Conservation (phyloP, 306 rosid genomes). For the Mimosa bimucronata region DNA sequence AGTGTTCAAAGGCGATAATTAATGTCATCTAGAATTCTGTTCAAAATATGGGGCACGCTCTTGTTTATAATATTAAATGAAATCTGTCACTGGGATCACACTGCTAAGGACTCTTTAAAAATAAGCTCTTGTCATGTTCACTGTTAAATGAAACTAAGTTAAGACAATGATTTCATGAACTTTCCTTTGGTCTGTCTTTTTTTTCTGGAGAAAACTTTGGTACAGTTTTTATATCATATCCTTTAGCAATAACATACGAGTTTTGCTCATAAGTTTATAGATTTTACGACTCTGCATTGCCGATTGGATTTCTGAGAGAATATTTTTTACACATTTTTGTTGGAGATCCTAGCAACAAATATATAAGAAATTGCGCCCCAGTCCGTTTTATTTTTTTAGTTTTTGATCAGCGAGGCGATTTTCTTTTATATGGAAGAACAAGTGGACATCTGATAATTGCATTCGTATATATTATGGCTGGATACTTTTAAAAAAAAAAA, state of each 20-base stretch:
- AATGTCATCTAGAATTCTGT: not conserved
- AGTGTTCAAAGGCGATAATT: too few species aligned
- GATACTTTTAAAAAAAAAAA: not conserved
- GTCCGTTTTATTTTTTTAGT: not conserved
- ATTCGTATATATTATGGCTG: not conserved
- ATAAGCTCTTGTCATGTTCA: conserved; percentile 17
- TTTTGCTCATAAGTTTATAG: not conserved
- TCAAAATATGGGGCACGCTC: not conserved
- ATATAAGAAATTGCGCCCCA: not conserved
- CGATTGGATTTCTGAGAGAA: not conserved
- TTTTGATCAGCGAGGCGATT: not conserved
- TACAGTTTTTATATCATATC: not conserved
- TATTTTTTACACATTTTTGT: not conserved
- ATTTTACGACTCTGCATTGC: not conserved
- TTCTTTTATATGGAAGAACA: not conserved
- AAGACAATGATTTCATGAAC: conserved; percentile 6
- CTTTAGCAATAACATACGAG: not conserved
- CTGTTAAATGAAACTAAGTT: not conserved
- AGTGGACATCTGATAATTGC: not conserved
- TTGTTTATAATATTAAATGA: conserved; percentile 23
- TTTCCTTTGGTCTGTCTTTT: not conserved
- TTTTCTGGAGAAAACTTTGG: not conserved
- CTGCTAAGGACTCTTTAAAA: conserved; percentile 4
- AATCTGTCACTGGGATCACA: too few species aligned
- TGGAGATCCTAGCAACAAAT: not conserved